These are phyloP conservation scores for Isatis tinctoria DNA, from an alignment of 345 rosid genomes.

Conservation along the genomic window DNA sequence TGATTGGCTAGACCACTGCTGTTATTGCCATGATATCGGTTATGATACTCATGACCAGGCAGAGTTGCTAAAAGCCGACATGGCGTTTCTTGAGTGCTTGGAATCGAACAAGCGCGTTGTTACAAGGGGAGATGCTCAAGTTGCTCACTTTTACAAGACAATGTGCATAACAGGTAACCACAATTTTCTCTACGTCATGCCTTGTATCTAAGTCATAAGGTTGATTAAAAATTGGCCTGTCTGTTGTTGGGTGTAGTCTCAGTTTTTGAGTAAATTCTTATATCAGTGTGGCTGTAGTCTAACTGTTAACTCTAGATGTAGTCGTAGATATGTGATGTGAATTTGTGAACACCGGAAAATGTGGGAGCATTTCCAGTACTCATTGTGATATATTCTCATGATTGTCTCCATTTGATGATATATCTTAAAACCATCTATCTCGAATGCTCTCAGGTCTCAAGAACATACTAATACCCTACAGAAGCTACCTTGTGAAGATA, in stretches of 20 bases:
- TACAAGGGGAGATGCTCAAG: slow-evolving; percentile 57
- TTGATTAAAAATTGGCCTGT: neutral
- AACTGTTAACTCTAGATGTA: neutral
- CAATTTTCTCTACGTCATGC: neutral
- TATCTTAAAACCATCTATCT: neutral
- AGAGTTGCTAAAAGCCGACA: slow-evolving; percentile 74
- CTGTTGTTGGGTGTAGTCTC: neutral
- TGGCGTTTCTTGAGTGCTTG: slow-evolving; percentile 87
- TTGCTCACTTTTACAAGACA: slow-evolving; percentile 72
- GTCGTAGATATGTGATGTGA: neutral
- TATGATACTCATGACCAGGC: slow-evolving; percentile 92
- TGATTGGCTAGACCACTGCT: slow-evolving; percentile 95
- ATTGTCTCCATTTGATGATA: neutral
- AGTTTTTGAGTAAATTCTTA: neutral
- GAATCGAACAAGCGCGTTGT: slow-evolving; percentile 54
- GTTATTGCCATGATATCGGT: slow-evolving; percentile 97
- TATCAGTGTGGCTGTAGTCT: neutral
- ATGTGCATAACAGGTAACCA: slow-evolving; percentile 81
- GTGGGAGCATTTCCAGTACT: neutral
- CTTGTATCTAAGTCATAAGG: neutral
- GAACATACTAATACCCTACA: slow-evolving; percentile 74
- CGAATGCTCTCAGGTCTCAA: slow-evolving; percentile 56
- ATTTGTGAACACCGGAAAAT: neutral
- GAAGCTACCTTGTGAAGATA: slow-evolving; percentile 66
- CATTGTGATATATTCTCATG: neutral